Evolutionary conservation across 371 early-diverging fungal species (phyloP).

Genomic region (Rhizopus microsporus): DNA sequence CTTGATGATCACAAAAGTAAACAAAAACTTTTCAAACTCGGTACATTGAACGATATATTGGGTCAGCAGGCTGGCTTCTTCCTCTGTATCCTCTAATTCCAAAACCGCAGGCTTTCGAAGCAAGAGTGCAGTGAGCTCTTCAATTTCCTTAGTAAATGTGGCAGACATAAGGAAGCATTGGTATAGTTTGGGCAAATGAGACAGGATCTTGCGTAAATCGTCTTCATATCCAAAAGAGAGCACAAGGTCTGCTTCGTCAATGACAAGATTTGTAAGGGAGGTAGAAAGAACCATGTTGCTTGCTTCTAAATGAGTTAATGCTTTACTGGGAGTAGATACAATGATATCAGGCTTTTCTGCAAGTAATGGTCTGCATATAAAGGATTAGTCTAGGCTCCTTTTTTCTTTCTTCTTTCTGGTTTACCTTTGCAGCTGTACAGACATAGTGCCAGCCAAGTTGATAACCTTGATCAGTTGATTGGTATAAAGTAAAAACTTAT

Average conservation of each 20-base stretch:
- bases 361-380: slow-evolving; percentile 67
- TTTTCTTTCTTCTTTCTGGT: background rate
- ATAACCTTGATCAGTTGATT: slow-evolving; percentile 65
- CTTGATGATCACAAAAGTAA: slow-evolving; percentile 88
- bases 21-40: slow-evolving; percentile 88
- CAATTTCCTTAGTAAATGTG: slow-evolving; percentile 82
- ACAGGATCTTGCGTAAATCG: slow-evolving; percentile 72
- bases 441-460: slow-evolving; percentile 72
- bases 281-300: slow-evolving; percentile 59
- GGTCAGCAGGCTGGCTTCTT: slow-evolving; percentile 62
- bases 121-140: slow-evolving; percentile 79
- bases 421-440: slow-evolving; percentile 67
- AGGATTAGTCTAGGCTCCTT: background rate
- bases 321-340: slow-evolving; percentile 81
- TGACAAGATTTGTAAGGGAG: slow-evolving; percentile 80
- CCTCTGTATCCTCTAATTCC: slow-evolving; percentile 79
- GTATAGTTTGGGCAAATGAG: slow-evolving; percentile 78
- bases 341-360: slow-evolving; percentile 85
- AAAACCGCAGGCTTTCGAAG: slow-evolving; percentile 83
- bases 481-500: slow-evolving; percentile 74
- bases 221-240: slow-evolving; percentile 92
- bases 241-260: slow-evolving; percentile 96
- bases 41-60: slow-evolving; percentile 80
- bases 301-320: slow-evolving; percentile 71
- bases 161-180: slow-evolving; percentile 92